Conservation (phyloP, 2,329 filamentous ascomycete species). For the Teratosphaeria pseudoeucalypti region DNA sequence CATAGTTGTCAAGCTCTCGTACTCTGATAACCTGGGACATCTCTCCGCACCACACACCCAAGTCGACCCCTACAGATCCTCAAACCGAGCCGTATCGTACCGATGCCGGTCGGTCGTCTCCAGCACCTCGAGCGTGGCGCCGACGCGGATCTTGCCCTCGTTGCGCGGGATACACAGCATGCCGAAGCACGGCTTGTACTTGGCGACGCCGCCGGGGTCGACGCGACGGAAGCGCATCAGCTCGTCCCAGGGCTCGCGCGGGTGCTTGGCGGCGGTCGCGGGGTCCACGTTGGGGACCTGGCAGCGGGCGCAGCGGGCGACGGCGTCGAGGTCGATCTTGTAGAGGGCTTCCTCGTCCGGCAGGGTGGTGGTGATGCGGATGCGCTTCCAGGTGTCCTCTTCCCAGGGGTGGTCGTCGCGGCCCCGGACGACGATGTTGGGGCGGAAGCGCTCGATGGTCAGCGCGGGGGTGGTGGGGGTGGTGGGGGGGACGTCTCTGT, state of each 20-base stretch:
- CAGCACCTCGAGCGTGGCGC: constrained; percentile 48
- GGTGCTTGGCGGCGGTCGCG: constrained; percentile 48
- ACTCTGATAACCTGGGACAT: too few relatives aligned
- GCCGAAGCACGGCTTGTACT: constrained; percentile 56
- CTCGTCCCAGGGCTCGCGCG: constrained; percentile 51
- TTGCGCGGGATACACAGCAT: constrained; percentile 52
- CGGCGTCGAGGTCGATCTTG: constrained; percentile 44
- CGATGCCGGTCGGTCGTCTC: constrained; percentile 48
- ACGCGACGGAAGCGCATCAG: constrained; percentile 51
- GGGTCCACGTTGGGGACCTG: constrained; percentile 57
- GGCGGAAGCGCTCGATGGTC: constrained; percentile 52
- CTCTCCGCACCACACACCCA: background rate
- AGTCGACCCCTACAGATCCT: constrained; percentile 18
- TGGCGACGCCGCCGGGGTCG: constrained; percentile 49
- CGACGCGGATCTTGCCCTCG: constrained; percentile 46
- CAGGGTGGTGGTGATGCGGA: constrained; percentile 35
- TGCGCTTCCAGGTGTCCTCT: constrained; percentile 54
- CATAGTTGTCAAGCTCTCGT: too few relatives aligned
- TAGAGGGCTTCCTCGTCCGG: constrained; percentile 24
- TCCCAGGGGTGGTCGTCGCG: constrained; percentile 42
- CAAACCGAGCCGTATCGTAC: constrained; percentile 32
- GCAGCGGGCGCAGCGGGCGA: constrained; percentile 50
- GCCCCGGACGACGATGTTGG: constrained; percentile 52
- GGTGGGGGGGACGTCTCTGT: constrained; percentile 27
- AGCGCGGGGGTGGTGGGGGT: constrained; percentile 31